Evolutionary conservation across 2,329 filamentous ascomycete genomes (phyloP).

Genomic region (Fusarium beomiforme): DNA sequence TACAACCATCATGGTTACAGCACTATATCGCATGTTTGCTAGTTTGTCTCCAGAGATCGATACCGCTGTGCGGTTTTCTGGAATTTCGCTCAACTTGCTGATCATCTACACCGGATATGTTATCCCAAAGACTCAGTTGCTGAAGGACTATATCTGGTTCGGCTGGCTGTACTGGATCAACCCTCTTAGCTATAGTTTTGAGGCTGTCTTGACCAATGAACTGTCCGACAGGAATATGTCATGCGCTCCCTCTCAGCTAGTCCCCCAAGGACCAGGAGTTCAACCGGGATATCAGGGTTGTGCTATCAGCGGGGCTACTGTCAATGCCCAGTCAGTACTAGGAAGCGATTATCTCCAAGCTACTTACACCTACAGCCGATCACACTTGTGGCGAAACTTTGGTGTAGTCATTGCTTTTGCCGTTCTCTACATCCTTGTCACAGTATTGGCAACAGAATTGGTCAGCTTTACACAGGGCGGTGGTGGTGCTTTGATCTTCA

Average conservation of each 20-base stretch:
- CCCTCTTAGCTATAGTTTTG: constrained; percentile 72
- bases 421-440: constrained; percentile 31
- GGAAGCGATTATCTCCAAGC: constrained; percentile 64
- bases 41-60: constrained; percentile 67
- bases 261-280: constrained; percentile 56
- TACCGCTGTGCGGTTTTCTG: constrained; percentile 68
- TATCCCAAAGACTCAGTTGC: constrained; percentile 64
- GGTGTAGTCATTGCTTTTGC: constrained; percentile 35
- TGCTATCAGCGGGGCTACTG: constrained; percentile 60
- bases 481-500: constrained; percentile 77
- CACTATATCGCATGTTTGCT: constrained; percentile 64
- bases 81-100: constrained; percentile 66
- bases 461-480: constrained; percentile 58
- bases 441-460: constrained; percentile 29
- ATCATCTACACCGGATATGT: constrained; percentile 74
- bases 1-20: constrained; percentile 63
- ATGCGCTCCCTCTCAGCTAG: constrained; percentile 56
- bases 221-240: constrained; percentile 63
- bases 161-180: constrained; percentile 74
- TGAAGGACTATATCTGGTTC: constrained; percentile 73
- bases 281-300: constrained; percentile 62
- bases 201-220: constrained; percentile 66
- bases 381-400: constrained; percentile 37
- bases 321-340: constrained; percentile 49
- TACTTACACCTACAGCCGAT: constrained; percentile 56